Evolutionary conservation across 2,329 filamentous ascomycete genomes (phyloP).

Genomic region (Penicillium palitans): DNA sequence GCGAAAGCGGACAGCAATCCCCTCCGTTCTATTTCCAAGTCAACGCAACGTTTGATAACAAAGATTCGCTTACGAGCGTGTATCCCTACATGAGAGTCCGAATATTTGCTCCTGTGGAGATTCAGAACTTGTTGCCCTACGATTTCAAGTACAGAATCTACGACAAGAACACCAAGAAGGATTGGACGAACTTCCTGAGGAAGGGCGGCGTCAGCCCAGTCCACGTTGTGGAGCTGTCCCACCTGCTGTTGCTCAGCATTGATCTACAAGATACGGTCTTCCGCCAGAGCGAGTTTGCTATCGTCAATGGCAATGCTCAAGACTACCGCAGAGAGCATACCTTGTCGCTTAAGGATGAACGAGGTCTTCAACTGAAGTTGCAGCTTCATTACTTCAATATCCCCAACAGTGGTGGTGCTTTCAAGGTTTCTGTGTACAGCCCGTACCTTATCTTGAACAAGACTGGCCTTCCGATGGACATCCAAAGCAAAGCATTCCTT

Average conservation of each 20-base stretch:
- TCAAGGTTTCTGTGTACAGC: conserved; percentile 92
- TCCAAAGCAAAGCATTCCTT: conserved; percentile 85
- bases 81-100: conserved; percentile 96
- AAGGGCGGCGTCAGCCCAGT: conserved; percentile 97
- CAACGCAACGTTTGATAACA: conserved; percentile 79
- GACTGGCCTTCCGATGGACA: conserved; percentile 82
- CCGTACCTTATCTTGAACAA: conserved; percentile 95
- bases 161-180: conserved; percentile 96
- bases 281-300: conserved; percentile 92
- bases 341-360: conserved; percentile 79
- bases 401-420: conserved; percentile 89
- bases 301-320: conserved; percentile 86
- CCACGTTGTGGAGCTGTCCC: conserved; percentile 93
- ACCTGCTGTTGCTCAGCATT: conserved; percentile 85
- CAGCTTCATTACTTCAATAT: conserved; percentile 88
- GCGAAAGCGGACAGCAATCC: conserved; percentile 73
- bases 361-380: conserved; percentile 74
- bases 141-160: conserved; percentile 99
- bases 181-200: conserved; percentile 97
- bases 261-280: conserved; percentile 97
- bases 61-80: conserved; percentile 76
- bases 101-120: conserved; percentile 85
- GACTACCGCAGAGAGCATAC: conserved; percentile 84
- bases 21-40: conserved; percentile 96
- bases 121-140: conserved; percentile 92